Conservation (phyloP, 73 alveolate genomes). For the Tetrahymena borealis region DNA sequence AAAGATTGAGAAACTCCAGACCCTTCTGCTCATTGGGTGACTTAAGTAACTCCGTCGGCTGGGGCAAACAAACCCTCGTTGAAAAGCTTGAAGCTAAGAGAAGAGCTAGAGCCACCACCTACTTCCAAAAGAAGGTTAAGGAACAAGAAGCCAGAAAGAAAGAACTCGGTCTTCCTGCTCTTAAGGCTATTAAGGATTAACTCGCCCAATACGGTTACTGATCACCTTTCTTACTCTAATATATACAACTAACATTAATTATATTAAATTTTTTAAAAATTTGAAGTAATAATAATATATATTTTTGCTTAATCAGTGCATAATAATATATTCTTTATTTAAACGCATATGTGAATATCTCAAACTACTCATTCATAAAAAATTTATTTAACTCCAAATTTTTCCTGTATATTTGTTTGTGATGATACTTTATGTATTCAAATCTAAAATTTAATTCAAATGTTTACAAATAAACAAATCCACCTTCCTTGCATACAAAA, state of each 20-base stretch:
- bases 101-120: slow-evolving; percentile 45
- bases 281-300: neutral
- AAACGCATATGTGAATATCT: neutral
- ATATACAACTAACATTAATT: neutral
- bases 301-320: neutral
- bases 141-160: neutral
- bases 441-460: neutral
- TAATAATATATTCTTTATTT: neutral
- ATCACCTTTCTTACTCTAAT: slow-evolving; percentile 1
- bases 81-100: slow-evolving; percentile 86
- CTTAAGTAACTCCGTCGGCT: slow-evolving; percentile 81
- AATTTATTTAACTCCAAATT: neutral
- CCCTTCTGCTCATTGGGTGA: slow-evolving; percentile 80
- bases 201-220: slow-evolving; percentile 2
- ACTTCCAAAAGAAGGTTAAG: neutral
- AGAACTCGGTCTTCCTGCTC: slow-evolving; percentile 1
- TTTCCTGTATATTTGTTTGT: too few relatives aligned
- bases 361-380: neutral
- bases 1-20: slow-evolving; percentile 72
- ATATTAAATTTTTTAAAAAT: neutral
- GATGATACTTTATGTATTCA: neutral
- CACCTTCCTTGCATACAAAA: too few relatives aligned
- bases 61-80: slow-evolving; percentile 81
- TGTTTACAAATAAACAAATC: neutral
- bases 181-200: neutral